phyloP scores from a whole-genome alignment of 164 flowering plant species.

The Piper betle region DNA sequence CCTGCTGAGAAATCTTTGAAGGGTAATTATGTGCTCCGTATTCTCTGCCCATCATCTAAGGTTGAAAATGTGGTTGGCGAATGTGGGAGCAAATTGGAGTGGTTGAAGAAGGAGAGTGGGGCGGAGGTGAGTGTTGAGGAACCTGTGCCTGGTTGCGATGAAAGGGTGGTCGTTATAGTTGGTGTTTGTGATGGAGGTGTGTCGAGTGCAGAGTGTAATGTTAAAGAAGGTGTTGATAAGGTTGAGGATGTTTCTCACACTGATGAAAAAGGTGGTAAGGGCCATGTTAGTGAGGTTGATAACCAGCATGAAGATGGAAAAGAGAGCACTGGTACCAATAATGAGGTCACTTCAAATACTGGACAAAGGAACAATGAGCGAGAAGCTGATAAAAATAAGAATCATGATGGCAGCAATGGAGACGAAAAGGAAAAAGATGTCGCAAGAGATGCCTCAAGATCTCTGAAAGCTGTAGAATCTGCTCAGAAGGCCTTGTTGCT shows the following conservation, averaged over 20 bases:
- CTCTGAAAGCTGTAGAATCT: conserved; percentile 32
- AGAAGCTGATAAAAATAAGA: neutral
- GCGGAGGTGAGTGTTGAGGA: too few species aligned
- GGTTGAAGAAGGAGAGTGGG: too few species aligned
- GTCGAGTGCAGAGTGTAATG: conserved; percentile 20
- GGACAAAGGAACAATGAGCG: neutral
- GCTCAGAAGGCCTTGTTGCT: conserved; percentile 66
- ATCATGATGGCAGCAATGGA: conserved; percentile 9
- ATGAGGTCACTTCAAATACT: conserved; percentile 1
- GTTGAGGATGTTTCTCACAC: conserved; percentile 14
- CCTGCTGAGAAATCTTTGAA: neutral
- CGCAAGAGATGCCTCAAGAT: conserved; percentile 15
- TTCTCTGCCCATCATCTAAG: too few species aligned
- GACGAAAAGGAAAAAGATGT: conserved; percentile 20
- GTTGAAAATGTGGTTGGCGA: too few species aligned
- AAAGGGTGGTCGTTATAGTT: conserved; percentile 49
- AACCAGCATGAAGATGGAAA: conserved; percentile 7
- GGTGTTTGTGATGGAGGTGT: conserved; percentile 45
- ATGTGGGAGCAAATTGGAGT: too few species aligned
- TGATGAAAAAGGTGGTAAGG: conserved; percentile 15
- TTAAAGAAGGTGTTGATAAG: conserved; percentile 24
- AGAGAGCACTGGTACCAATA: conserved; percentile 13
- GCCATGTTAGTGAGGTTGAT: conserved; percentile 14
- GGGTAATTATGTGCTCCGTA: conserved; percentile 16
- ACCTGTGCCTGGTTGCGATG: too few species aligned